Base-by-base conservation (phyloP, 192 early-diverging fungal genomes). In the Chytriomyces sp. region DNA sequence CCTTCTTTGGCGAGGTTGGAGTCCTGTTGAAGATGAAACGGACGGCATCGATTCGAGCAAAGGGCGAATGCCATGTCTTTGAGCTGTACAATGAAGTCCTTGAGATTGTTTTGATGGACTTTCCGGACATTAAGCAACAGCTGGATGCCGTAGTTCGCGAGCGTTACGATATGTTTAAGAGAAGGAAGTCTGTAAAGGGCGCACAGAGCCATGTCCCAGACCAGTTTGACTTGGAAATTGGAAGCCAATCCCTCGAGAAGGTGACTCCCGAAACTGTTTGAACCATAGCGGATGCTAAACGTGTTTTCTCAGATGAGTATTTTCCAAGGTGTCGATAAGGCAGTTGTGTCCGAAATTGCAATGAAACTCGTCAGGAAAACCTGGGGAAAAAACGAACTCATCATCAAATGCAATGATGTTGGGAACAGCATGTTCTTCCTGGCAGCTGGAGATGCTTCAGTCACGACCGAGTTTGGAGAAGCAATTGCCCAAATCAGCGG, bases 341-440 rank as follows among this genome's bases (percentile, higher is more conserved):
- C 57, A 5, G 77, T 78, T 35, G n/a, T 86, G 10, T 67, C 68
- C 11, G 85, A 84, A 53, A 62, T 86, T 7, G 81, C 84, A 0
- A 10, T 80, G 45, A 53, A 50, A 8, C 82, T 86, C 81, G 50
- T 26, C 13, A 68, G 77, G 16, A 65, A 75, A 68, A 67, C 18
- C 20, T 82, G 77, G 76, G 64, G 79, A 46, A n/a, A 53, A 1
- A 65, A 70, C 13, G 65, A 86, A 11, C 72, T 64, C 49, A 86
- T 85, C 50, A 83, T 85, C 43, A 47, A 49, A 61, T 60, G 75
- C 28, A 86, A 69, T n/a, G 73, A 84, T n/a, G 79, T 57, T 8
- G 84, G 65, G 7, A 13, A 50, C 50, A 89, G 87, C 68, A 89
- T 88, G 80, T 88, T 87, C 72, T 84, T 88, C 73, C 74, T 88